Percentiles rank a stretch among this genome's conserved stretches.
Evolutionary conservation across 2,329 filamentous ascomycete genomes (phyloP).

Genomic region (Epichloe uncinata): DNA sequence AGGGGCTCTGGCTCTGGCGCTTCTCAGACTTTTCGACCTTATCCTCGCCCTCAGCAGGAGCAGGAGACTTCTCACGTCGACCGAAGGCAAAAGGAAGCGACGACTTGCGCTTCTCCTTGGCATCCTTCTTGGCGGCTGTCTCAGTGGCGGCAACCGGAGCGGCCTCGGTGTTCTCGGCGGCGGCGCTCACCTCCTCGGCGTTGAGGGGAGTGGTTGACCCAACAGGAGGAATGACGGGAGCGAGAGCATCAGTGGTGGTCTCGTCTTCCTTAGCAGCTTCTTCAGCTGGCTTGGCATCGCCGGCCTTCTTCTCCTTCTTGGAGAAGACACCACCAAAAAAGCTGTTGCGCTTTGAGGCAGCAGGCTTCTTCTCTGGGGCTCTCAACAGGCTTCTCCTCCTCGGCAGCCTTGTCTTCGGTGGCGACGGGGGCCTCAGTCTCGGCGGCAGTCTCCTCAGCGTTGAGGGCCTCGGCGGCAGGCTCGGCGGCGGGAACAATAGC

Average conservation of each 20-base stretch:
- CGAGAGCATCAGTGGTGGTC: constrained; percentile 33
- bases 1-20: constrained; percentile 24
- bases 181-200: constrained; percentile 41
- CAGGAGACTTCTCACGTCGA: constrained; percentile 56
- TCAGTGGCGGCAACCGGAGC: constrained; percentile 32
- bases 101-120: constrained; percentile 75
- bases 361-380: constrained; percentile 34
- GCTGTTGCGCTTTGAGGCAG: constrained; percentile 41
- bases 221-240: constrained; percentile 46
- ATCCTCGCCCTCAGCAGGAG: constrained; percentile 49
- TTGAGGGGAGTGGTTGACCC: constrained; percentile 43
- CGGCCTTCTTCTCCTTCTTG: constrained; percentile 47
- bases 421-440: constrained; percentile 18
- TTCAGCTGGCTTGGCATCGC: constrained; percentile 32
- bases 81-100: constrained; percentile 62
- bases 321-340: constrained; percentile 39
- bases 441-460: constrained; percentile 24
- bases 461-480: constrained; percentile 21
- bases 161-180: constrained; percentile 34
- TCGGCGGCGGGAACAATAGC: constrained; percentile 23
- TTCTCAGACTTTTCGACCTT: constrained; percentile 18
- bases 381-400: constrained; percentile 28
- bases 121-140: constrained; percentile 46
- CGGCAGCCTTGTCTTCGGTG: constrained; percentile 18
- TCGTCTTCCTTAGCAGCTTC: constrained; percentile 27